phyloP scores from a whole-genome alignment of 768 basidiomycete genomes.

The Naganishia vishniacii region DNA sequence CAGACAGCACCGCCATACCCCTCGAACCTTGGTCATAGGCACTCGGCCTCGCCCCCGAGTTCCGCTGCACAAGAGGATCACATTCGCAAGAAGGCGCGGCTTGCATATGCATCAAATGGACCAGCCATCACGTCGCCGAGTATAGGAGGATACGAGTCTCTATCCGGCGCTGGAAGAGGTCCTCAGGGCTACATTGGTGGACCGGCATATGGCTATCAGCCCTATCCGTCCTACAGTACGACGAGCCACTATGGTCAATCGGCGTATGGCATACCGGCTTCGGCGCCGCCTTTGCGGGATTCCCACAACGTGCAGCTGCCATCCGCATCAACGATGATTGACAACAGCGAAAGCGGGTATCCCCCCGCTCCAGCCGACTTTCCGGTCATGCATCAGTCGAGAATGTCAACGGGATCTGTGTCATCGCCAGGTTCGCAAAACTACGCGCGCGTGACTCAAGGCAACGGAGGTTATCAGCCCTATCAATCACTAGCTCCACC shows the following conservation, averaged over 20 bases:
- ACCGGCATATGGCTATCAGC: neutral
- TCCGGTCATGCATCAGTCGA: slow-evolving; percentile 4
- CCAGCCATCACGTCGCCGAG: neutral
- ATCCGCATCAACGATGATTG: neutral
- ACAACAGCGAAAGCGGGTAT: slow-evolving; percentile 1
- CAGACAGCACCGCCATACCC: slow-evolving; percentile 7
- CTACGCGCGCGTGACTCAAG: neutral
- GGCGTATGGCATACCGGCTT: slow-evolving; percentile 1
- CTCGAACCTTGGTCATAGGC: neutral
- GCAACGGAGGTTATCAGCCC: neutral
- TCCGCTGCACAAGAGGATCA: slow-evolving; percentile 4
- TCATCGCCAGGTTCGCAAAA: neutral
- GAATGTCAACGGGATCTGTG: neutral
- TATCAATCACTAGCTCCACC: neutral
- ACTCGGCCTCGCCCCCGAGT: neutral
- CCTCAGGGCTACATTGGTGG: neutral
- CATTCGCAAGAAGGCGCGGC: slow-evolving; percentile 1
- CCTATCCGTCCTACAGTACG: neutral
- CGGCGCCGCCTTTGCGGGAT: slow-evolving; percentile 3
- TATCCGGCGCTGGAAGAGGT: neutral
- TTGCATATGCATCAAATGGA: neutral
- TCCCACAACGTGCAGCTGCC: neutral
- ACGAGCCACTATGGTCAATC: neutral
- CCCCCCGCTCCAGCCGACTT: neutral
- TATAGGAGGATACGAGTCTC: slow-evolving; percentile 7